phyloP scores from a whole-genome alignment of 106 monocot species.

The Allium fistulosum region DNA sequence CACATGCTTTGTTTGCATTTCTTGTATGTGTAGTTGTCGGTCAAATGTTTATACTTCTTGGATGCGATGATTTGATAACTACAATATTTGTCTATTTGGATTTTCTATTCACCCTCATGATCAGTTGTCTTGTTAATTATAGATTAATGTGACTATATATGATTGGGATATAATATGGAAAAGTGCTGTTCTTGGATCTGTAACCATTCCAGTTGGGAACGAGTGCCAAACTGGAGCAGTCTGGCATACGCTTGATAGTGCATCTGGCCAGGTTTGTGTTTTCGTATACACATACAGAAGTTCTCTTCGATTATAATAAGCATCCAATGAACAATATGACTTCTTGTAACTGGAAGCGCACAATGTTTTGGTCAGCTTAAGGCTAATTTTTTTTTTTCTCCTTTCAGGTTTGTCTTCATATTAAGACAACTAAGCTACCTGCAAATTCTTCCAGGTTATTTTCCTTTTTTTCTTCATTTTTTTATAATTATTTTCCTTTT shows the following conservation, averaged over 20 bases:
- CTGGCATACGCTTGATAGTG: constrained; percentile 78
- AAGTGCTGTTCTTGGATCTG: constrained; percentile 94
- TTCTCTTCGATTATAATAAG: no score
- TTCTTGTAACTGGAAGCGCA: background rate
- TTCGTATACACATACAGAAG: no score
- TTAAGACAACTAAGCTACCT: constrained; percentile 55
- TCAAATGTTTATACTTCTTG: background rate
- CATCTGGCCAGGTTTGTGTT: constrained; percentile 68
- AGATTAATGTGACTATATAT: constrained; percentile 95
- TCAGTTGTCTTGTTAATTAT: background rate
- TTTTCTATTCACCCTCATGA: background rate
- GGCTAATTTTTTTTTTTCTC: background rate
- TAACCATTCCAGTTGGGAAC: constrained; percentile 65
- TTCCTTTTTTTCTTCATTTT: constrained; percentile 11
- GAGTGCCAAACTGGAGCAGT: constrained; percentile 76
- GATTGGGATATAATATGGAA: constrained; percentile 99
- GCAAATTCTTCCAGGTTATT: constrained; percentile 59
- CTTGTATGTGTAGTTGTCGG: no score
- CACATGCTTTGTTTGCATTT: no score
- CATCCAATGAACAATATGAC: background rate
- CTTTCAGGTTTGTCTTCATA: constrained; percentile 93
- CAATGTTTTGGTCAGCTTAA: background rate
- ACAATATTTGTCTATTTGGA: background rate
- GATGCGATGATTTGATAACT: background rate
- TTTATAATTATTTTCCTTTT: background rate